Percentiles rank a stretch among this genome's conserved stretches.
These are phyloP conservation scores for Rhododendron vialii DNA, from an alignment of 148 eudicot species.

Conservation along the genomic window DNA sequence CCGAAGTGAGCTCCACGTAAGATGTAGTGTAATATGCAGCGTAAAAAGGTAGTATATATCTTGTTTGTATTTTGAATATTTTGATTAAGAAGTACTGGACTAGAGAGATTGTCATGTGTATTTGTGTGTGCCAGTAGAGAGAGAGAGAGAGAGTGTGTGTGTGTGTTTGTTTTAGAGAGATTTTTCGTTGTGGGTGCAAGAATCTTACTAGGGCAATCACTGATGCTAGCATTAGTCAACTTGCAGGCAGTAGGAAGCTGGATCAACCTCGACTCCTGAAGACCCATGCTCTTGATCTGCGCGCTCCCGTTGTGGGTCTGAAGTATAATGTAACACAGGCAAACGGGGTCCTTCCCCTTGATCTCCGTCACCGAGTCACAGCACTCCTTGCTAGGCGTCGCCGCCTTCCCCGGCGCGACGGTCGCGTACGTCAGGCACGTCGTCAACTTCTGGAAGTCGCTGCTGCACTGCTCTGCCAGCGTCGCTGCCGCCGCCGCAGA, in stretches of 20 bases:
- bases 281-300: constrained; percentile 41
- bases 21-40: no score
- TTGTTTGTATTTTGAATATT: no score
- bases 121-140: no score
- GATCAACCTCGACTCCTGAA: constrained; percentile 52
- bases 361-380: constrained; percentile 40
- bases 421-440: constrained; percentile 46
- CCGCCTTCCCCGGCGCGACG: constrained; percentile 43
- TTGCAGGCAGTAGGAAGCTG: constrained; percentile 67
- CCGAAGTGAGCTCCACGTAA: no score
- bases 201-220: constrained; percentile 59
- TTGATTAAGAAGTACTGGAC: no score
- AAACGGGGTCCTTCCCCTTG: constrained; percentile 49
- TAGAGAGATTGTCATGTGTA: no score
- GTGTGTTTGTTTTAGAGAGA: no score
- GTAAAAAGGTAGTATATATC: no score
- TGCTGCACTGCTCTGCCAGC: constrained; percentile 28
- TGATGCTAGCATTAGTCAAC: constrained; percentile 38
- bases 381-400: constrained; percentile 44
- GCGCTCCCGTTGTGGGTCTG: constrained; percentile 55
- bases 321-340: constrained; percentile 54
- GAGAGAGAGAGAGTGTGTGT: no score
- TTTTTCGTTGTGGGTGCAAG: no score
- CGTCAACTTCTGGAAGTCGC: constrained; percentile 30
- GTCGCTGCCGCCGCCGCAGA: constrained; percentile 6